Base-by-base conservation (phyloP, 306 rosid species). In the Quercus ilex region DNA sequence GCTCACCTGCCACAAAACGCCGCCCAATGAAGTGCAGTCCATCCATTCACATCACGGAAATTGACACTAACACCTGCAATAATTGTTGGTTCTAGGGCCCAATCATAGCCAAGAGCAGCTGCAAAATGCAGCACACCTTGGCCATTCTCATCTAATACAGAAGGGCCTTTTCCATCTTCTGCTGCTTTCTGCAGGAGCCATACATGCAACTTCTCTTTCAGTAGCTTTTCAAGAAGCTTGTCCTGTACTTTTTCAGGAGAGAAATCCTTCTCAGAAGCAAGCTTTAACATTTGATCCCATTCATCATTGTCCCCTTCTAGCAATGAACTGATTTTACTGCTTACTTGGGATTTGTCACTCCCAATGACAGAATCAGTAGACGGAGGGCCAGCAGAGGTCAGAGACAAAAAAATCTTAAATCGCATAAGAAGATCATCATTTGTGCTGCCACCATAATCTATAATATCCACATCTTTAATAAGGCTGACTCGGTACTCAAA, bases 11-110 rank as follows among this genome's bases (percentile, higher is more conserved):
- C 96, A 87, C 81, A 89, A 79, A 79, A 88, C 52, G 98, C 98
- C 5, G 98, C 98, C 98, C 98, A 94, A 78, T 94, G 98, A 84
- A 94, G 97, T 49, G 97, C 93, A 12, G 94, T 92, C 98, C 97
- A 94, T 78, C 97, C 98, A 85, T 94, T 86, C 76, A 79, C 86
- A 79, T 94, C 98, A 65, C 97, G 96, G 67, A 94, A 94, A 79
- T 94, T 94, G 73, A 94, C 90, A 74, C 86, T 89, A 23, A 90
- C 93, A 75, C 98, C 97, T 0, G 98, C 90, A 86, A 84, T 78
- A 70, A 82, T 75, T 71, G 91, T 88, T 5, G 98, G 97, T 79
- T 83, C 78, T 63, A 94, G 73, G 77, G 95, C 98, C 98, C 98
- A 94, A 81, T 92, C 88, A 74, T 90, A 94, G 71, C 91, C 96